Percentiles rank a stretch among this genome's conserved stretches.
Evolutionary conservation across 2,329 filamentous ascomycete genomes (phyloP).

Genomic region (Berkeleyomyces basicola): DNA sequence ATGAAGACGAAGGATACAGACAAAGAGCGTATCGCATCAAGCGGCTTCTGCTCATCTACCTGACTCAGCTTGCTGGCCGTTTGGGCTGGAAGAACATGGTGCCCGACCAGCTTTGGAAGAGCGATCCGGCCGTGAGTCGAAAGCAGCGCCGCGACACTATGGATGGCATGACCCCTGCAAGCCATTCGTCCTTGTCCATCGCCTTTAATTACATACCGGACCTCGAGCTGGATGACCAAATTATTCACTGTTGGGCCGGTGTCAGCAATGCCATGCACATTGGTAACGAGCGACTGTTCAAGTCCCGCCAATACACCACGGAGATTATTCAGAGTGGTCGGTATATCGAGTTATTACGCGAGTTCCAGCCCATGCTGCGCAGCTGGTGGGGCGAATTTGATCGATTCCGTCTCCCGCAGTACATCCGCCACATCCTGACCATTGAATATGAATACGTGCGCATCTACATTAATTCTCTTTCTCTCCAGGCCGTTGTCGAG

Average conservation of each 20-base stretch:
- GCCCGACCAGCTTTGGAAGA: conserved; percentile 46
- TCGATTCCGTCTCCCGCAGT: conserved; percentile 49
- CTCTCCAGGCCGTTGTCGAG: conserved; percentile 87
- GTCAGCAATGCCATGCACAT: conserved; percentile 86
- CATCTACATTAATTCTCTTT: conserved; percentile 87
- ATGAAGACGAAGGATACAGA: conserved; percentile 60
- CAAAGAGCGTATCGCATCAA: conserved; percentile 69
- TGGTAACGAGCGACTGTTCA: conserved; percentile 77
- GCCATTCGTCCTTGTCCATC: conserved; percentile 39
- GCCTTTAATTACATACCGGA: conserved; percentile 51
- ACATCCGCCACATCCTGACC: conserved; percentile 58
- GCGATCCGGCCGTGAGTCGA: conserved; percentile 38
- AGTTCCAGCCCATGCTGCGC: conserved; percentile 61
- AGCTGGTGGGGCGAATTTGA: conserved; percentile 76
- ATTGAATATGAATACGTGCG: conserved; percentile 95
- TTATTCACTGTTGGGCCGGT: conserved; percentile 80
- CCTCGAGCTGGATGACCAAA: conserved; percentile 49
- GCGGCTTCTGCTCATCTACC: conserved; percentile 73
- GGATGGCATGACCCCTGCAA: conserved; percentile 44
- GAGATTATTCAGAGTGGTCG: conserved; percentile 73
- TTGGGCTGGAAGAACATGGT: conserved; percentile 91
- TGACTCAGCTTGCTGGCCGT: conserved; percentile 83
- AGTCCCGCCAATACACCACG: conserved; percentile 72
- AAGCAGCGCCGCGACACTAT: conserved; percentile 27
- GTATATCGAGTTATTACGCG: conserved; percentile 65